phyloP scores from a whole-genome alignment of 1,284 basidiomycete species.

The Tilletiopsis washingtonensis region DNA sequence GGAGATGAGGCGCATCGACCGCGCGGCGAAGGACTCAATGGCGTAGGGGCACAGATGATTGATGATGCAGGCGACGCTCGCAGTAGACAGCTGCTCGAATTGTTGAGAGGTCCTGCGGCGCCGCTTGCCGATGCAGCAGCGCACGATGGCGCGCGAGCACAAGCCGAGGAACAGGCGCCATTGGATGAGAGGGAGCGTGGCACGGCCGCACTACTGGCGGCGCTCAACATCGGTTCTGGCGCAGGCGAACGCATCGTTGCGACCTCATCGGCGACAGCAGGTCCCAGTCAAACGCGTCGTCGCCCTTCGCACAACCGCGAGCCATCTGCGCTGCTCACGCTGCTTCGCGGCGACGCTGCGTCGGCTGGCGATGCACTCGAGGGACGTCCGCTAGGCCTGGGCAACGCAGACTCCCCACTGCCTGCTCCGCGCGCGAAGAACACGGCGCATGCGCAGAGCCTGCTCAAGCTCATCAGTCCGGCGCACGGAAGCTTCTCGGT shows the following conservation, averaged over 20 bases:
- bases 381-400: too few species aligned
- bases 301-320: neutral
- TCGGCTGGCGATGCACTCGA: neutral
- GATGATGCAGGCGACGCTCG: conserved; percentile 21
- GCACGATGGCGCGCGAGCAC: conserved; percentile 5
- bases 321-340: conserved; percentile 13
- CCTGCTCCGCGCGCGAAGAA: conserved; percentile 31
- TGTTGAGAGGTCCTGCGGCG: conserved; percentile 4
- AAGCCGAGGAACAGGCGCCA: too few species aligned
- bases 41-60: conserved; percentile 22
- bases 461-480: conserved; percentile 35
- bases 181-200: conserved; percentile 13
- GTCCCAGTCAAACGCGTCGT: too few species aligned
- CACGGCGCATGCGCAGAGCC: conserved; percentile 23
- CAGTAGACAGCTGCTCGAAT: conserved; percentile 21
- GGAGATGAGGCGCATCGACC: neutral
- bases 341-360: conserved; percentile 2
- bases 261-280: too few species aligned
- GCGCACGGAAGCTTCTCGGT: too few species aligned
- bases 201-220: conserved; percentile 12
- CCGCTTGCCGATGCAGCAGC: neutral
- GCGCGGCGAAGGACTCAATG: conserved; percentile 11
- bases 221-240: conserved; percentile 12
- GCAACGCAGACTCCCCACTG: conserved; percentile 17
- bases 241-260: too few species aligned